A percentile compares a stretch with the other conserved stretches of the same genome.
phyloP scores from a whole-genome alignment of 371 early-diverging fungal genomes.

The Mortierella sp. region DNA sequence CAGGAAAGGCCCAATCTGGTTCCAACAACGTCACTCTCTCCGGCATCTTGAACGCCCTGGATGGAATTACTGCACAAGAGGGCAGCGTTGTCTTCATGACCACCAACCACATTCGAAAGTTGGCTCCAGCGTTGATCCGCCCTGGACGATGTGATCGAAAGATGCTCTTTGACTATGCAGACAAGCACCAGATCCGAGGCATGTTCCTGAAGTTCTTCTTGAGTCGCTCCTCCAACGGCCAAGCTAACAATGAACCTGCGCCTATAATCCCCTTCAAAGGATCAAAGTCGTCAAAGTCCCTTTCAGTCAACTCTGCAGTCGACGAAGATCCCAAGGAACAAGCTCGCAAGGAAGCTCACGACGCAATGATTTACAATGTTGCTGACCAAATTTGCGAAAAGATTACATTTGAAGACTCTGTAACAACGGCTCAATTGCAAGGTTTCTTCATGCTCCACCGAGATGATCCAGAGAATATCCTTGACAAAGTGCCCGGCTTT shows the following conservation, averaged over 20 bases:
- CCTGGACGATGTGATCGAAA: constrained; percentile 91
- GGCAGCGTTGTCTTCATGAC: constrained; percentile 89
- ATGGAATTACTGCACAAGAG: constrained; percentile 85
- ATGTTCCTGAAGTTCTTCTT: constrained; percentile 65
- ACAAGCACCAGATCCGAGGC: constrained; percentile 44
- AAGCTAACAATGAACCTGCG: constrained; percentile 25
- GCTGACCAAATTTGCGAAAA: constrained; percentile 39
- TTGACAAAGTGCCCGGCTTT: constrained; percentile 44
- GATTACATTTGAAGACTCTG: constrained; percentile 49
- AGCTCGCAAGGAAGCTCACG: constrained; percentile 32
- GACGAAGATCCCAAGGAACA: constrained; percentile 35
- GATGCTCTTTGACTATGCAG: constrained; percentile 61
- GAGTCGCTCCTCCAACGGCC: constrained; percentile 35
- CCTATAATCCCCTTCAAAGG: background rate
- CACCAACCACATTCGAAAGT: constrained; percentile 84
- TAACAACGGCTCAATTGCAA: constrained; percentile 67
- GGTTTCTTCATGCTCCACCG: constrained; percentile 56
- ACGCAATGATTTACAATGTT: constrained; percentile 37
- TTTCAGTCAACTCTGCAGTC: background rate
- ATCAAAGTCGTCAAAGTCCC: background rate
- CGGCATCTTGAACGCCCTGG: constrained; percentile 84
- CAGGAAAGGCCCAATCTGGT: constrained; percentile 43
- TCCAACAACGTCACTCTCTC: constrained; percentile 70
- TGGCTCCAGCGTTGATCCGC: constrained; percentile 89
- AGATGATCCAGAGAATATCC: constrained; percentile 40